phyloP scores from a whole-genome alignment of 2,329 filamentous ascomycete species.

The Chaetomiaceae sp. region DNA sequence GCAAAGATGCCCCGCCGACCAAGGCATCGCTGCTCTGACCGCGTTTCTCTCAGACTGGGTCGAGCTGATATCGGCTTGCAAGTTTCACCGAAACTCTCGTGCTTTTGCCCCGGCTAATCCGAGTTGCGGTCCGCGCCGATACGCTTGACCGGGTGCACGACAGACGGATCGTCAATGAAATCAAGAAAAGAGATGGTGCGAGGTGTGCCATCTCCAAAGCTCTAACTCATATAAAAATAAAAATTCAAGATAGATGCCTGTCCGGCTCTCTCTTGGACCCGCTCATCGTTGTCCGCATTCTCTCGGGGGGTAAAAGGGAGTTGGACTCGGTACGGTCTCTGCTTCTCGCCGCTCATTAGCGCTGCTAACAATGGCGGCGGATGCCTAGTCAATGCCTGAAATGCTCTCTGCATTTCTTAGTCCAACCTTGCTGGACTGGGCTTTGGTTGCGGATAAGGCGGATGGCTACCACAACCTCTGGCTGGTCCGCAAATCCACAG shows the following conservation, averaged over 20 bases:
- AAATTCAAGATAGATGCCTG: too few species aligned
- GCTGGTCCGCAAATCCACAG: conserved; percentile 1
- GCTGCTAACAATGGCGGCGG: neutral
- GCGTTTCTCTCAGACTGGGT: neutral
- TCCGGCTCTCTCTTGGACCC: neutral
- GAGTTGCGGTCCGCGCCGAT: neutral
- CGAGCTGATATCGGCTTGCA: neutral
- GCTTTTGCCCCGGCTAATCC: neutral
- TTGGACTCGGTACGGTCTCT: neutral
- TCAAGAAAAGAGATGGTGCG: neutral
- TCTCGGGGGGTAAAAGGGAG: neutral
- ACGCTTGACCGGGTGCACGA: neutral
- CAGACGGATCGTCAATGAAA: neutral
- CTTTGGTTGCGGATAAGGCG: neutral
- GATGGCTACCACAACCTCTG: neutral
- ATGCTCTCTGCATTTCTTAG: neutral
- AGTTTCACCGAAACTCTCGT: neutral
- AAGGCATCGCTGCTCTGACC: neutral
- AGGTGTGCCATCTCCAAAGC: conserved; percentile 2
- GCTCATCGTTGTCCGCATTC: neutral
- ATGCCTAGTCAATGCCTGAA: neutral
- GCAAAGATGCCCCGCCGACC: neutral
- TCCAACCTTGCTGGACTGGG: neutral
- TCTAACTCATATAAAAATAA: too few species aligned
- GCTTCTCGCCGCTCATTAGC: neutral